Evolutionary conservation across 306 rosid genomes (phyloP), one percentile per base, ranked within the genome.

Genomic region (Cucumis hystrix): DNA sequence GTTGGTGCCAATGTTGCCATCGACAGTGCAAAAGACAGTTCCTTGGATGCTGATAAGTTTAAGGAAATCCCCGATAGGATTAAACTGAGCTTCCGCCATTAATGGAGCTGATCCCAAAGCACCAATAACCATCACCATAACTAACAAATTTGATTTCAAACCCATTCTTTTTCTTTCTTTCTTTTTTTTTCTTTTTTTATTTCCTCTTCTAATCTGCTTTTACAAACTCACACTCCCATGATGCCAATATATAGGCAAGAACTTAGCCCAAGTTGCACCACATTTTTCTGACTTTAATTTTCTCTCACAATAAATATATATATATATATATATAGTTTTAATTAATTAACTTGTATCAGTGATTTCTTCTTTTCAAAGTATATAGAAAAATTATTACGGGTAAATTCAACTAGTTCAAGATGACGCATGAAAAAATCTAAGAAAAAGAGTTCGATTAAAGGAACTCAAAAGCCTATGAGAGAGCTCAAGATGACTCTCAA

Each of bases 1-100:
- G 52, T 69, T 81, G 70, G 8, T 73, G 28, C 78, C 79, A 12
- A 77, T 71, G 43, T 40, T 23, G 59, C 82, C 86, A 65, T 68
- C 75, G 77, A 47, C 30, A 30, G 84, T 64, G 72, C 85, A 86
- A 68, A 13, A 77, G 0, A 79, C 16, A n/a, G 43, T 72, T 8
- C 87, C 83, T 9, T 83, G 62, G 60, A 86, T 20, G 77, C 28
- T 67, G 25, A 77, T 59, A 13, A 81, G 35, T 18, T n/a, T 8
- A 41, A 67, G 55, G 33, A 67, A 35, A 67, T 2, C 10, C 10
- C 23, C 33, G 12, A 67, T 5, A 20, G 1, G 0, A 16, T 18
- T 33, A 20, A 67, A 18, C 30, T 67, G 74, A 67, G 74, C 74
- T 67, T 67, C 55, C 74, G 6, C 74, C 74, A 67, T 67, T 20